Conservation (phyloP, 2,329 filamentous ascomycete species). For the Colletotrichum kahawae region DNA sequence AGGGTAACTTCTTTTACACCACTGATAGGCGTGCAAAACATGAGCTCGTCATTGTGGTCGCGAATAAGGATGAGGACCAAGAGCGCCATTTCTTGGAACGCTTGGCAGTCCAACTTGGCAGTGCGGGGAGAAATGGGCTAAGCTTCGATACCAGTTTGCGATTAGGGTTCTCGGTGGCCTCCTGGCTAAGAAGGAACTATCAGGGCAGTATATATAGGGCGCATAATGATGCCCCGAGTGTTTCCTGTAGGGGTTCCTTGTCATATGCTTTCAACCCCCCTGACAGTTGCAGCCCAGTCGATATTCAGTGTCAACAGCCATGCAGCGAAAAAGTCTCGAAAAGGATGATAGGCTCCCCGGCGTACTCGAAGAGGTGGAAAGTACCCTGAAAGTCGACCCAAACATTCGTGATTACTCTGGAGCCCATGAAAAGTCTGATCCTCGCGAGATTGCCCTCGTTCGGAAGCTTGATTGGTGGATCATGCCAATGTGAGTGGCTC, state of each 20-base stretch:
- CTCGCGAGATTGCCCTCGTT: conserved; percentile 42
- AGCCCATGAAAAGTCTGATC: conserved; percentile 42
- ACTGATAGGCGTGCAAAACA: neutral
- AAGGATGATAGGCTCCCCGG: neutral
- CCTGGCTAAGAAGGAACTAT: neutral
- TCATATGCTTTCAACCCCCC: neutral
- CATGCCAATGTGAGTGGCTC: conserved; percentile 28
- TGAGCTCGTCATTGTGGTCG: neutral
- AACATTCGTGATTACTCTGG: conserved; percentile 37
- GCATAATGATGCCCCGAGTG: accelerated
- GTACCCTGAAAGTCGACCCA: neutral
- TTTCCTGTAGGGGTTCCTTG: accelerated
- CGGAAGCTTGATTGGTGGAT: conserved; percentile 43
- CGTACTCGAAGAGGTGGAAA: neutral
- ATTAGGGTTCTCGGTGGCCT: neutral
- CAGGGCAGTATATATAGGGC: neutral
- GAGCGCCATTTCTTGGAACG: neutral
- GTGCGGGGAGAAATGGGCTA: neutral
- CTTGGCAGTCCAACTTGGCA: conserved; percentile 1
- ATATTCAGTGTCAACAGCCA: accelerated
- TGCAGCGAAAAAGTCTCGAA: neutral
- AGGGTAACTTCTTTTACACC: neutral
- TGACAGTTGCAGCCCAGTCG: accelerated
- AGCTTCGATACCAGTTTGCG: neutral
- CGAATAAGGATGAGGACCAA: neutral